A percentile compares a stretch with the other conserved stretches of the same genome.
phyloP scores from a whole-genome alignment of 2,329 filamentous ascomycete species.

The Orbilia oligospora region DNA sequence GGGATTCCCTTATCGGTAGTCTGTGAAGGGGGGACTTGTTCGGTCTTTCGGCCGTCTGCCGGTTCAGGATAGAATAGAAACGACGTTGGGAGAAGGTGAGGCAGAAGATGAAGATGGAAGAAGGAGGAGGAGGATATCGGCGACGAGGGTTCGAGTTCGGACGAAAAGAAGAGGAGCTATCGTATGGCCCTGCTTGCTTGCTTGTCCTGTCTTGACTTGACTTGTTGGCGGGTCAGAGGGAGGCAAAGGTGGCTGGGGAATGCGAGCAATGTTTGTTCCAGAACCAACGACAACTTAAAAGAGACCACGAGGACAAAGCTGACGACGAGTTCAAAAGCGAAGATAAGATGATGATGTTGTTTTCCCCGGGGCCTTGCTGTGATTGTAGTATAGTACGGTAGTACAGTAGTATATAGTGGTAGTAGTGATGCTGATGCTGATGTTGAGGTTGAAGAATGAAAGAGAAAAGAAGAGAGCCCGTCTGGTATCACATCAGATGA shows the following conservation, averaged over 20 bases:
- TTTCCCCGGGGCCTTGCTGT: too few relatives aligned
- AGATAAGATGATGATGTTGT: background rate
- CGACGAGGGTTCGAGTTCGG: slow-evolving; percentile 32
- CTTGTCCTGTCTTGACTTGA: background rate
- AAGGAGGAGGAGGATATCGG: background rate
- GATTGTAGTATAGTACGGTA: background rate
- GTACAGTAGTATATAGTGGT: background rate
- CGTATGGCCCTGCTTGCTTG: slow-evolving; percentile 1
- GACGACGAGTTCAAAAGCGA: slow-evolving; percentile 42
- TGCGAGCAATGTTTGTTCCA: slow-evolving; percentile 34
- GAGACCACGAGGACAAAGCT: slow-evolving; percentile 23
- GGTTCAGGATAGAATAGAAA: background rate
- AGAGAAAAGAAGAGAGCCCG: background rate
- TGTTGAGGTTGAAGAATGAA: background rate
- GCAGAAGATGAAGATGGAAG: background rate
- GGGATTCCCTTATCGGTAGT: slow-evolving; percentile 6
- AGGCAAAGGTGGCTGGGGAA: slow-evolving; percentile 50
- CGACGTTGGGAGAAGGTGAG: background rate
- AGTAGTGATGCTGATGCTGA: slow-evolving; percentile 1
- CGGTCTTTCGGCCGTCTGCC: background rate
- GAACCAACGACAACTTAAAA: background rate
- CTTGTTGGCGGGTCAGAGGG: slow-evolving; percentile 3
- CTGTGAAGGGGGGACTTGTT: background rate
- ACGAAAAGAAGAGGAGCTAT: slow-evolving; percentile 27
- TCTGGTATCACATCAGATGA: slow-evolving; percentile 8